phyloP scores from a whole-genome alignment of 179 eudicot genomes.

The Vitellaria paradoxa region DNA sequence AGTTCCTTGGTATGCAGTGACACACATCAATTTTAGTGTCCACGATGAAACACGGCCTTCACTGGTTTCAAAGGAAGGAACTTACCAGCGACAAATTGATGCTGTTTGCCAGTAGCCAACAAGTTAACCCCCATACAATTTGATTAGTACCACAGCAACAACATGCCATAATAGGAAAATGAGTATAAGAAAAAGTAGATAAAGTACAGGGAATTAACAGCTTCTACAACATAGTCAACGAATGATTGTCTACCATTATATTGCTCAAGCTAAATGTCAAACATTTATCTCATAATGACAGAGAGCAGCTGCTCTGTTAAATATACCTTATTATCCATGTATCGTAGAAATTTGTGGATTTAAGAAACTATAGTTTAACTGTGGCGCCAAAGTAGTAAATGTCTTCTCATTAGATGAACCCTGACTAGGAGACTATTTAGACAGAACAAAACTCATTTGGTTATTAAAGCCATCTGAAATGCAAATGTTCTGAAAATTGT shows the following conservation, averaged over 20 bases:
- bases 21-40: not conserved
- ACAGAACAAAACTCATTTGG: not conserved
- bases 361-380: slow-evolving; percentile 4
- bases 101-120: slow-evolving; percentile 47
- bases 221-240: not conserved
- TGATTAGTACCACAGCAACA: slow-evolving; percentile 17
- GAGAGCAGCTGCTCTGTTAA: not conserved
- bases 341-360: not conserved
- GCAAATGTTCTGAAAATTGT: not conserved
- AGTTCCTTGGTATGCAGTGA: not conserved
- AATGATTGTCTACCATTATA: no score
- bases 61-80: slow-evolving; percentile 21
- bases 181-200: slow-evolving; percentile 8
- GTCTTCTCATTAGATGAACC: not conserved
- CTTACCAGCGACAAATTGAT: slow-evolving; percentile 99
- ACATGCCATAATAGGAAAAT: slow-evolving; percentile 20
- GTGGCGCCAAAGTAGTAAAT: not conserved
- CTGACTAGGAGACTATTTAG: not conserved
- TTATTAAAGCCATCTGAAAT: not conserved
- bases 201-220: not conserved
- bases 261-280: slow-evolving; percentile 9
- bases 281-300: not conserved
- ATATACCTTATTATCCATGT: not conserved
- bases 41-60: not conserved
- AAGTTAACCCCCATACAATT: slow-evolving; percentile 16